phyloP scores from a whole-genome alignment of 2,329 filamentous ascomycete genomes.

The Colletotrichum tabaci region DNA sequence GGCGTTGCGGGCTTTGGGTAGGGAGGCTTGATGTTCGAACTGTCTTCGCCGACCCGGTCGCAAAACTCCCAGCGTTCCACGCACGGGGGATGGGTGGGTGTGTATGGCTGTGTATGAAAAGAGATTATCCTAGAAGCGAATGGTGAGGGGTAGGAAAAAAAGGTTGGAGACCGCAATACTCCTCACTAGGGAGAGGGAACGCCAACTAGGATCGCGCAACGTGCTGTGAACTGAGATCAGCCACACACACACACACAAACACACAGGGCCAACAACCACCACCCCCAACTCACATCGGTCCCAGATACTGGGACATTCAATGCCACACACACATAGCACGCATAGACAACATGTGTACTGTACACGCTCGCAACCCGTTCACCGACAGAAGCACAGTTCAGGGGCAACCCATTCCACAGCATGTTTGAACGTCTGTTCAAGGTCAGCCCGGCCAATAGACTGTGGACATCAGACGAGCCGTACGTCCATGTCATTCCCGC shows the following conservation, averaged over 20 bases:
- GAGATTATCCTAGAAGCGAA: neutral
- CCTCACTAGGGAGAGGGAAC: neutral
- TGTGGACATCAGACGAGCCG: conserved; percentile 7
- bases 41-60: neutral
- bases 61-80: neutral
- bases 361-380: neutral
- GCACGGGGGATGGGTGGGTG: neutral
- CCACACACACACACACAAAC: conserved; percentile 3
- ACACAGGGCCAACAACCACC: neutral
- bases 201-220: conserved; percentile 11
- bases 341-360: too few species aligned
- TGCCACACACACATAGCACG: conserved; percentile 24
- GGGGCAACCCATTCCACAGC: conserved; percentile 20
- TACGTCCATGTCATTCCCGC: neutral
- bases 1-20: neutral
- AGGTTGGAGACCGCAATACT: neutral
- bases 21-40: neutral
- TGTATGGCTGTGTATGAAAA: neutral
- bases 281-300: conserved; percentile 2
- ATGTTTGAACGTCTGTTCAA: neutral
- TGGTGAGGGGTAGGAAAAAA: neutral
- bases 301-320: conserved; percentile 6
- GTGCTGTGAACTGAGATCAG: neutral
- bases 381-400: conserved; percentile 1
- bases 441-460: neutral